phyloP scores from a whole-genome alignment of 2,329 filamentous ascomycete species.

The Botrytis fragariae region DNA sequence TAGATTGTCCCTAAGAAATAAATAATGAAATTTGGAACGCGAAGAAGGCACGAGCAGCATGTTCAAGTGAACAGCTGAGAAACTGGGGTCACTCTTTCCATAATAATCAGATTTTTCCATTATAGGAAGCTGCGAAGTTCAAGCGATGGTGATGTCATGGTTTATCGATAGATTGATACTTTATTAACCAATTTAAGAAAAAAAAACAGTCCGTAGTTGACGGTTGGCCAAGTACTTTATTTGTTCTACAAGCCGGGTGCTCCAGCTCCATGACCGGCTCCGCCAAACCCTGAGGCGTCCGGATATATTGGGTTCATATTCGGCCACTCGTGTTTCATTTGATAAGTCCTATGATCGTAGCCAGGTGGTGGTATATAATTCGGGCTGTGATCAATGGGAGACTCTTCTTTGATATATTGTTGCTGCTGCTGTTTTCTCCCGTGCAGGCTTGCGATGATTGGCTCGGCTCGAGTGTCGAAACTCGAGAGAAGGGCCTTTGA shows the following conservation, averaged over 20 bases:
- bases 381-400: slow-evolving; percentile 30
- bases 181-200: background rate
- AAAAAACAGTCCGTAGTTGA: background rate
- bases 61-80: background rate
- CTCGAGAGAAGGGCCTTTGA: slow-evolving; percentile 52
- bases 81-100: background rate
- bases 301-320: slow-evolving; percentile 25
- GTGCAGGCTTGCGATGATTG: slow-evolving; percentile 42
- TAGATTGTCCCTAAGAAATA: background rate
- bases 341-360: slow-evolving; percentile 30
- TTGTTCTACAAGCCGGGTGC: slow-evolving; percentile 5
- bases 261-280: slow-evolving; percentile 18
- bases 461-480: slow-evolving; percentile 46
- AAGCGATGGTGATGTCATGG: background rate
- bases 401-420: slow-evolving; percentile 23
- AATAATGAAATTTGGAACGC: background rate
- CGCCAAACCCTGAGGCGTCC: slow-evolving; percentile 22
- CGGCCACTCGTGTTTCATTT: slow-evolving; percentile 28
- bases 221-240: background rate
- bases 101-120: background rate
- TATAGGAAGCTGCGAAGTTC: background rate
- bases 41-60: slow-evolving; percentile 12
- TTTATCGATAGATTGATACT: background rate
- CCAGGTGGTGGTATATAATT: slow-evolving; percentile 24
- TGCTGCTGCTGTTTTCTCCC: slow-evolving; percentile 40